Evolutionary conservation across 345 rosid genomes (phyloP), one percentile per base, ranked within the genome.

Genomic region (Eutrema heterophyllum): DNA sequence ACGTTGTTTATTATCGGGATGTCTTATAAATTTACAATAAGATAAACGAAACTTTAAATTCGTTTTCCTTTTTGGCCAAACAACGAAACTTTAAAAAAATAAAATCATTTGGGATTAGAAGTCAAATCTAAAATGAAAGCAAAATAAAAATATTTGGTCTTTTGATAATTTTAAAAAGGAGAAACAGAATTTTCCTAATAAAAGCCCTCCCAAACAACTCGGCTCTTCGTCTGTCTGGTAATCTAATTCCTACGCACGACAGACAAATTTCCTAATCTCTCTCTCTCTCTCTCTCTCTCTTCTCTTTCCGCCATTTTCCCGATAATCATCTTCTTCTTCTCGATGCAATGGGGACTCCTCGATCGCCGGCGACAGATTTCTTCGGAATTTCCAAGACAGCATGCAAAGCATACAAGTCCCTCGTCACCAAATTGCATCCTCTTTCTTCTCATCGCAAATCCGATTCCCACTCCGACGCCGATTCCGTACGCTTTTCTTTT

Each of bases 361-460:
- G 88, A 1, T 63, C 88, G 15, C 70, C 80, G 41, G 52, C 72
- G 29, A 38, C 81, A 40, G 87, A 85, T 70, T 74, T 71, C 70
- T 77, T 87, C 46, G 84, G 86, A 49, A 66, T 83, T 12, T 50
- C 79, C 1, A 77, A 67, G 35, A 74, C 78, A 64, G 79, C 82
- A 68, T 80, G 85, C 65, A 91, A 81, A 79, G 89, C 86, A 0
- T 87, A 82, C 85, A 92, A 85, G 64, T 87, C 84, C 44, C 76
- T 90, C 53, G 81, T 84, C 71, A 70, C 66, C 64, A 89, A 80
- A 79, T 70, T 85, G 86, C 65, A 84, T 41, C 74, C 71, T 50
- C 74, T 65, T 29, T 80, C 80, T 77, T 76, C 76, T 26, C 64
- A 80, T 2, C 75, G 76, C 35, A 86, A 83, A 73, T 24, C 69